Evolutionary conservation across 306 rosid genomes (phyloP).

Genomic region (Dryas octopetala): DNA sequence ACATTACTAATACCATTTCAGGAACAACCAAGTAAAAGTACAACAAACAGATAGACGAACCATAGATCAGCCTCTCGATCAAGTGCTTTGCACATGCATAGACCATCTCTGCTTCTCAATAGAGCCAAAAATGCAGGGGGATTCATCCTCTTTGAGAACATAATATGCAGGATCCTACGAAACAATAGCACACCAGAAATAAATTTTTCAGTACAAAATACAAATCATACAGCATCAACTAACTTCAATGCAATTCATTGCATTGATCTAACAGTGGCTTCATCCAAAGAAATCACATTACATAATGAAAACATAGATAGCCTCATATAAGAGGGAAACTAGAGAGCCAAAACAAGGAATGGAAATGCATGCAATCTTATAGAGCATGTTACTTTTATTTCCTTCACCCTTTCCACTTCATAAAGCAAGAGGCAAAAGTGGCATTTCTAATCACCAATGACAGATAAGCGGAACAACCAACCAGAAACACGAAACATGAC

Average conservation of each 20-base stretch:
- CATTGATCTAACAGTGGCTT: not conserved
- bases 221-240: not conserved
- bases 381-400: not conserved
- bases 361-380: not conserved
- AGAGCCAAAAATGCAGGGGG: constrained; percentile 93
- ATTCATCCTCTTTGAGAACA: constrained; percentile 71
- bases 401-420: not conserved
- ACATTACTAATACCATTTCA: not conserved
- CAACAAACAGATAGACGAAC: constrained; percentile 35
- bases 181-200: constrained; percentile 19
- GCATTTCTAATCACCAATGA: not conserved
- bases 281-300: not conserved
- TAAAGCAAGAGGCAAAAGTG: not conserved
- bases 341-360: not conserved
- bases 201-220: not conserved
- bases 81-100: constrained; percentile 95
- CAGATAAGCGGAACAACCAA: not conserved
- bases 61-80: constrained; percentile 90
- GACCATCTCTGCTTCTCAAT: constrained; percentile 98
- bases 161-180: constrained; percentile 78
- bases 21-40: not conserved
- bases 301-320: not conserved
- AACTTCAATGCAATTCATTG: too few relatives aligned
- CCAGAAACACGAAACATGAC: not conserved
- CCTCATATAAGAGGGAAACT: not conserved